A percentile compares a stretch with the other conserved stretches of the same genome.
These are phyloP conservation scores for Pseudopithomyces chartarum DNA, from an alignment of 2,329 filamentous ascomycete species.

Conservation along the genomic window DNA sequence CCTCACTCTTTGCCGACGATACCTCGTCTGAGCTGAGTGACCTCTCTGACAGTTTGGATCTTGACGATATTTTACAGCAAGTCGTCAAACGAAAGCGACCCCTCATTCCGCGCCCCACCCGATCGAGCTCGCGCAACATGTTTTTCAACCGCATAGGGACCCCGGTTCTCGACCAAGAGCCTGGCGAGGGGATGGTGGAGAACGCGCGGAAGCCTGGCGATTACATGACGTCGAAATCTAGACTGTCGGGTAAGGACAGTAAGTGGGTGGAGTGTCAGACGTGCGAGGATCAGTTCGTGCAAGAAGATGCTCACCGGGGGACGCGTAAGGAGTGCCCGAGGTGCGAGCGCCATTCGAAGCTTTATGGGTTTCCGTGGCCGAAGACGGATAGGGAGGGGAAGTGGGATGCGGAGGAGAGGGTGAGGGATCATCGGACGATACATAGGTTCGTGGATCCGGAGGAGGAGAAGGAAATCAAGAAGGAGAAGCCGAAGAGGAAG, in stretches of 20 bases:
- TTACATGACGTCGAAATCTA: conserved; percentile 78
- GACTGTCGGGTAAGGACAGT: conserved; percentile 78
- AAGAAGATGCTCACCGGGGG: conserved; percentile 78
- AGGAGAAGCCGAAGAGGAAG: conserved; percentile 31
- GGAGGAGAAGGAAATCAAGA: conserved; percentile 54
- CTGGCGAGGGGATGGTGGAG: conserved; percentile 30
- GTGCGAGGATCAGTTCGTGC: conserved; percentile 82
- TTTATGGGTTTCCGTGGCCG: conserved; percentile 95
- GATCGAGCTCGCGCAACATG: conserved; percentile 40
- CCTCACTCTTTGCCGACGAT: conserved; percentile 36
- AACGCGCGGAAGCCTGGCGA: conserved; percentile 50
- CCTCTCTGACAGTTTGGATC: conserved; percentile 43
- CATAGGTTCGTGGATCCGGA: conserved; percentile 82
- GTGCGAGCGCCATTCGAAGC: conserved; percentile 92
- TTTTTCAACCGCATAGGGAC: conserved; percentile 33
- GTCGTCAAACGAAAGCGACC: conserved; percentile 43
- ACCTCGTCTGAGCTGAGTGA: conserved; percentile 46
- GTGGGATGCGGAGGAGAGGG: conserved; percentile 68
- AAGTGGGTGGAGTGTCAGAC: conserved; percentile 87
- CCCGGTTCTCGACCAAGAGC: conserved; percentile 27
- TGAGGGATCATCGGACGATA: conserved; percentile 84
- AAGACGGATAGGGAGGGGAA: conserved; percentile 85
- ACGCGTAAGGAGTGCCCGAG: conserved; percentile 86
- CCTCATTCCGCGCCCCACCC: conserved; percentile 36
- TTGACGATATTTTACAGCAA: conserved; percentile 44